A percentile compares a stretch with the other conserved stretches of the same genome.
Conservation (phyloP, 345 rosid species). For the Salix suchowensis region DNA sequence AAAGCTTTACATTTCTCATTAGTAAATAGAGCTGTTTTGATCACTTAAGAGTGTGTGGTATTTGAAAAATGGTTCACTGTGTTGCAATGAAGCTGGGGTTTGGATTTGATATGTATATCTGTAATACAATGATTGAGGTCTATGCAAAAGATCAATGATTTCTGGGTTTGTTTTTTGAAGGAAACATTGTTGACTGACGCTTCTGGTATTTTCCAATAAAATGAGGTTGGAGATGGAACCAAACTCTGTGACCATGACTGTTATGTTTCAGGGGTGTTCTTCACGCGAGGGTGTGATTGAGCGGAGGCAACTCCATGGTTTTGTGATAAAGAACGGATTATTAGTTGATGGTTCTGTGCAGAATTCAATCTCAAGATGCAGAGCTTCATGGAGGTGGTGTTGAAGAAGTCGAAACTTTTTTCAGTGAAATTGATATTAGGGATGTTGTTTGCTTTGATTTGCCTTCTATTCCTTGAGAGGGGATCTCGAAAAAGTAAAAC, state of each 20-base stretch:
- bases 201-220: constrained; percentile 22
- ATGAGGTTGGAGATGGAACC: constrained; percentile 29
- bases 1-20: constrained; percentile 35
- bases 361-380: constrained; percentile 35
- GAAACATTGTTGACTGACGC: constrained; percentile 6
- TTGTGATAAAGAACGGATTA: constrained; percentile 26
- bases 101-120: too few species aligned
- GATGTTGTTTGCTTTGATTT: constrained; percentile 25
- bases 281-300: constrained; percentile 2
- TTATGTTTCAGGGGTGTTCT: constrained; percentile 34
- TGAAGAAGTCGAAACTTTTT: constrained; percentile 24
- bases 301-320: constrained; percentile 31
- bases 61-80: too few species aligned
- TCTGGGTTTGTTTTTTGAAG: constrained; percentile 26
- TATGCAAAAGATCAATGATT: constrained; percentile 12
- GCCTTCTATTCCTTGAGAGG: constrained; percentile 18
- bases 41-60: not conserved
- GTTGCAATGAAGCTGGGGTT: too few species aligned
- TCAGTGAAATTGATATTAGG: constrained; percentile 14
- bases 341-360: constrained; percentile 21
- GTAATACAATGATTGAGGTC: too few species aligned
- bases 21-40: constrained; percentile 22
- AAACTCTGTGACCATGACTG: constrained; percentile 32
- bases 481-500: constrained; percentile 14
- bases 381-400: constrained; percentile 1